These are phyloP conservation scores for Podospora pseudocomata DNA, from an alignment of 495 filamentous ascomycete species.

Conservation along the genomic window DNA sequence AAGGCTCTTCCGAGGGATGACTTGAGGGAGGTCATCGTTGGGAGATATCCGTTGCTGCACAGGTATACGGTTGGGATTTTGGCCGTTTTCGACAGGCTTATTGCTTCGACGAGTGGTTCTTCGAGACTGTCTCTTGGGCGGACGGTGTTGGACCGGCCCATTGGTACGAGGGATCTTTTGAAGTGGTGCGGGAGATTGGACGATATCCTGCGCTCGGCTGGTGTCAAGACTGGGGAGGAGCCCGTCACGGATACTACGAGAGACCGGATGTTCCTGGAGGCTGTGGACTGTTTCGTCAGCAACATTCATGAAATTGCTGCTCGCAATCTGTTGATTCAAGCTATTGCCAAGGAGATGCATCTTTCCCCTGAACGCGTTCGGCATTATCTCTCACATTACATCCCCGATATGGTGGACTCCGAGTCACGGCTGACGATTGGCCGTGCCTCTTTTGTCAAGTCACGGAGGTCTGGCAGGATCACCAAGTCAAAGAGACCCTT, in stretches of 20 bases:
- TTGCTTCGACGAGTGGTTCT: slow-evolving; percentile 48
- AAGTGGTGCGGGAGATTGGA: slow-evolving; percentile 83
- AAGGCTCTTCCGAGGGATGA: slow-evolving; percentile 65
- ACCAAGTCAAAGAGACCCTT: slow-evolving; percentile 57
- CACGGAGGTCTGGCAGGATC: slow-evolving; percentile 37
- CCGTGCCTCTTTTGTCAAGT: slow-evolving; percentile 56
- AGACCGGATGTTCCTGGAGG: slow-evolving; percentile 87
- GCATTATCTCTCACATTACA: slow-evolving; percentile 63
- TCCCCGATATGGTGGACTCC: slow-evolving; percentile 59
- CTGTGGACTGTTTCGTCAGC: slow-evolving; percentile 82
- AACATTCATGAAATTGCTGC: slow-evolving; percentile 64
- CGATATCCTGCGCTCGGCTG: slow-evolving; percentile 51
- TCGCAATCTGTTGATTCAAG: slow-evolving; percentile 56
- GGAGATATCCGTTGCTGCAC: slow-evolving; percentile 64
- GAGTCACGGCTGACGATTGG: slow-evolving; percentile 61
- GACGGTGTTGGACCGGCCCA: slow-evolving; percentile 52
- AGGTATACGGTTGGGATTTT: slow-evolving; percentile 68
- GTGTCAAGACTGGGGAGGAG: slow-evolving; percentile 68
- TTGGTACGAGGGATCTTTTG: slow-evolving; percentile 77
- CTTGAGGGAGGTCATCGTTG: slow-evolving; percentile 65
- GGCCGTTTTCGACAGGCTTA: slow-evolving; percentile 67
- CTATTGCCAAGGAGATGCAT: slow-evolving; percentile 79
- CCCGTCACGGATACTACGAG: slow-evolving; percentile 65
- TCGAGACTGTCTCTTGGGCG: slow-evolving; percentile 53
- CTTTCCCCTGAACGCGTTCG: slow-evolving; percentile 74